phyloP scores from a whole-genome alignment of 345 rosid species.

The Brassica nigra region DNA sequence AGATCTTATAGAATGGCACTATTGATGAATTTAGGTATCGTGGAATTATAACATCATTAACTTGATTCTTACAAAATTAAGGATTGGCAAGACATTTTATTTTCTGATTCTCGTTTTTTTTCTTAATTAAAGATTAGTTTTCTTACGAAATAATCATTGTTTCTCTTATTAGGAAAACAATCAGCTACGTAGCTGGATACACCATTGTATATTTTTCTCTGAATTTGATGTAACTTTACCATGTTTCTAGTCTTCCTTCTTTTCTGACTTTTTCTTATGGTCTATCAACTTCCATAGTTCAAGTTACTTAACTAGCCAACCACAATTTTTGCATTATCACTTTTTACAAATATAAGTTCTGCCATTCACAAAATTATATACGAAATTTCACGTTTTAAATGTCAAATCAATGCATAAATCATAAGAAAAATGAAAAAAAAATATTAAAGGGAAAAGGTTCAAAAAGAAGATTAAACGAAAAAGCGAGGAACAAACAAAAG shows the following conservation, averaged over 20 bases:
- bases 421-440: neutral
- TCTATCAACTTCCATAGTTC: neutral
- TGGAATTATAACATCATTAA: neutral
- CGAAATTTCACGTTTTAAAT: neutral
- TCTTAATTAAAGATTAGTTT: neutral
- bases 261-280: neutral
- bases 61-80: neutral
- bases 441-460: neutral
- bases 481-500: neutral
- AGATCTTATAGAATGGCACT: slow-evolving; percentile 15
- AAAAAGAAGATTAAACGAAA: neutral
- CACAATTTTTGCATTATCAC: neutral
- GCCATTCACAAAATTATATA: neutral
- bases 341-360: neutral
- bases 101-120: neutral
- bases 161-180: neutral
- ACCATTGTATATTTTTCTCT: neutral
- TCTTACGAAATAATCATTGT: neutral
- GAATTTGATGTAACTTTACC: neutral
- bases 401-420: neutral
- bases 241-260: neutral
- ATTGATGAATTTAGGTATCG: slow-evolving; percentile 1
- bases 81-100: neutral
- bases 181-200: neutral
- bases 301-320: neutral